A percentile compares a stretch with the other conserved stretches of the same genome.
These are phyloP conservation scores for Botrytis cinerea DNA, from an alignment of 2,329 filamentous ascomycete genomes.

Conservation along the genomic window DNA sequence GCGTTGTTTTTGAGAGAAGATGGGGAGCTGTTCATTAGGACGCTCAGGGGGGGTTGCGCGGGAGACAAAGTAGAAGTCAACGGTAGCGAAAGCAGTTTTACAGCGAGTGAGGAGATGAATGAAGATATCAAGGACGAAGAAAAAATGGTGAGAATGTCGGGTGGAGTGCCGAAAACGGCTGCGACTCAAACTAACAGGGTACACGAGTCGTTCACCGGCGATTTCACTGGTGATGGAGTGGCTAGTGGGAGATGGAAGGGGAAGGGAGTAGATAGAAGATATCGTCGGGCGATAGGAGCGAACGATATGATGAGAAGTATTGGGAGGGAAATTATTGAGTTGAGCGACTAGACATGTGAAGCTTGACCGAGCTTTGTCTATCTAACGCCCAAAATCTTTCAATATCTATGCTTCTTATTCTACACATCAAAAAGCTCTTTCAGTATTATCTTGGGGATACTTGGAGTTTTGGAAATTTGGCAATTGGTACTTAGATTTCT, in stretches of 20 bases:
- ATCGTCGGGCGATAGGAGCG: no score
- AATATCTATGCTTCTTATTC: not conserved
- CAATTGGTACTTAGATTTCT: not conserved
- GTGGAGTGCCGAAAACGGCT: no score
- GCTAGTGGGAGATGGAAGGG: conserved; percentile 8
- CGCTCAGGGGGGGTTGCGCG: not conserved
- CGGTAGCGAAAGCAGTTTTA: not conserved
- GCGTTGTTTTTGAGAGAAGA: conserved; percentile 14
- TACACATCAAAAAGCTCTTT: not conserved
- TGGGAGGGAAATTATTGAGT: not conserved
- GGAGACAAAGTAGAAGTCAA: not conserved
- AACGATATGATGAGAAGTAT: not conserved
- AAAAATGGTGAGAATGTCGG: not conserved
- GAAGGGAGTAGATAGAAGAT: not conserved
- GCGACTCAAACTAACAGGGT: not conserved
- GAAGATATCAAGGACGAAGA: not conserved
- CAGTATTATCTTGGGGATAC: not conserved
- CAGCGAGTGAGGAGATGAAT: not conserved
- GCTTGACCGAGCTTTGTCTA: not conserved
- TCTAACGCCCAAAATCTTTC: not conserved
- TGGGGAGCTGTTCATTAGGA: conserved; percentile 20
- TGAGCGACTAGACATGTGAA: not conserved
- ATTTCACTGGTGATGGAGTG: not conserved
- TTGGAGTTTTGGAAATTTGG: not conserved
- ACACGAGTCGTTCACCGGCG: not conserved